Evolutionary conservation across 2,329 filamentous ascomycete species (phyloP).

Genomic region (Gremmenia infestans): DNA sequence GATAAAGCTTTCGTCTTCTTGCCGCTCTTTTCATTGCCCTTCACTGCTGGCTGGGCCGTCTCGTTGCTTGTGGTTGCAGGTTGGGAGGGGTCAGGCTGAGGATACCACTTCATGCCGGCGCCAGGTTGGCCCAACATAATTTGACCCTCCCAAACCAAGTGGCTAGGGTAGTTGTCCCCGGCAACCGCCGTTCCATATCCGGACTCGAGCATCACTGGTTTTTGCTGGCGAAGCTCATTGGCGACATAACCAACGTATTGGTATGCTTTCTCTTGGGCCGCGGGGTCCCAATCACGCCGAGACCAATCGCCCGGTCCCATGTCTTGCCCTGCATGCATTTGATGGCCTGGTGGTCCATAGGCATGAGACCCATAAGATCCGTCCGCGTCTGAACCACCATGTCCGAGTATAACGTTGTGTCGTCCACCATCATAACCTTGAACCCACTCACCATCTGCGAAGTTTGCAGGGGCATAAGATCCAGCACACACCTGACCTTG

Average conservation of each 20-base stretch:
- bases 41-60: neutral
- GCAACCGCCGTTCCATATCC: constrained; percentile 12
- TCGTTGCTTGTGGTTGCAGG: neutral
- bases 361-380: neutral
- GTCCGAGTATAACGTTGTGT: neutral
- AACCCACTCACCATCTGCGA: neutral
- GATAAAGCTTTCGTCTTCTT: neutral
- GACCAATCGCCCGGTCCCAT: neutral
- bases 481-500: neutral
- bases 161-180: neutral
- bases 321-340: neutral
- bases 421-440: neutral
- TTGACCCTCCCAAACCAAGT: constrained; percentile 1
- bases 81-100: neutral
- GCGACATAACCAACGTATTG: constrained; percentile 14
- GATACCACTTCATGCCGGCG: constrained; percentile 22
- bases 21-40: neutral
- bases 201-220: neutral
- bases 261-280: constrained; percentile 5
- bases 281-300: neutral
- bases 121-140: constrained; percentile 12
- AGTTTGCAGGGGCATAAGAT: neutral
- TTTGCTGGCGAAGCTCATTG: constrained; percentile 1
- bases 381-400: neutral
- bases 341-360: neutral